phyloP scores from a whole-genome alignment of 306 rosid species.

The Glycine tomentella region DNA sequence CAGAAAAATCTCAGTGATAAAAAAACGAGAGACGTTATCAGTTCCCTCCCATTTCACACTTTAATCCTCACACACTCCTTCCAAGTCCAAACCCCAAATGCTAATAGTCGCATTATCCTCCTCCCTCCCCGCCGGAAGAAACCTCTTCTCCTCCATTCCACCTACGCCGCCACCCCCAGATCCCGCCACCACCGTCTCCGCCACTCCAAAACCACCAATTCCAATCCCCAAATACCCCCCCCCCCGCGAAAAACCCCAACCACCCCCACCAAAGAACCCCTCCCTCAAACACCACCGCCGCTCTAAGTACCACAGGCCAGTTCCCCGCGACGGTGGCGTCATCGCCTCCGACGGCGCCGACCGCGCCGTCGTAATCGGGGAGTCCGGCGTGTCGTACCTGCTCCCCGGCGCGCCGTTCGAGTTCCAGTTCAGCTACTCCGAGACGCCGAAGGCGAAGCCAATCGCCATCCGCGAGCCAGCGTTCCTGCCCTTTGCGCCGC shows the following conservation, averaged over 20 bases:
- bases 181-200: conserved; percentile 1
- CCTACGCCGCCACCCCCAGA: conserved; percentile 51
- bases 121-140: conserved; percentile 63
- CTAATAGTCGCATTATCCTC: conserved; percentile 64
- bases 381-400: conserved; percentile 82
- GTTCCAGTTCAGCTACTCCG: conserved; percentile 93
- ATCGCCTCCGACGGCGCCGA: conserved; percentile 69
- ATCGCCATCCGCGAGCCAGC: conserved; percentile 93
- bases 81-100: conserved; percentile 44
- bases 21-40: background rate
- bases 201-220: conserved; percentile 46
- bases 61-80: background rate
- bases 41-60: background rate
- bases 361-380: conserved; percentile 80
- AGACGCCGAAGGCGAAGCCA: conserved; percentile 89
- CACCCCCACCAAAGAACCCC: conserved; percentile 45
- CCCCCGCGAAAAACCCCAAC: conserved; percentile 45
- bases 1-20: no score
- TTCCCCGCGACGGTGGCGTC: conserved; percentile 64
- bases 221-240: conserved; percentile 56
- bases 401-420: conserved; percentile 97
- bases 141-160: conserved; percentile 88
- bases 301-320: conserved; percentile 79
- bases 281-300: conserved; percentile 75
- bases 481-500: conserved; percentile 85